phyloP scores from a whole-genome alignment of 179 eudicot species.

The Dionaea muscipula region DNA sequence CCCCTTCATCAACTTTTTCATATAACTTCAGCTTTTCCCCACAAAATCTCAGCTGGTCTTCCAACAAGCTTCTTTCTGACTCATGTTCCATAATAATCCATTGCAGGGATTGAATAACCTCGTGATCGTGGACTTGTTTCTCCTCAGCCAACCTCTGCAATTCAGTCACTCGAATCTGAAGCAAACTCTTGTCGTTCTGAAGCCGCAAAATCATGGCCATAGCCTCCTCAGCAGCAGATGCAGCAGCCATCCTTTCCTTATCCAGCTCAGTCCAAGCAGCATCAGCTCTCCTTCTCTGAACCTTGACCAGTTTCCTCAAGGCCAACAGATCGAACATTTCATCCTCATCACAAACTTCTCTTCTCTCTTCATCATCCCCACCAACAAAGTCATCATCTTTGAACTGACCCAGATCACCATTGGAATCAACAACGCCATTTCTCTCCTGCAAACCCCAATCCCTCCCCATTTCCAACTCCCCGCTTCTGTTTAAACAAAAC shows the following conservation, averaged over 20 bases:
- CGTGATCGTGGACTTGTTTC: slow-evolving; percentile 60
- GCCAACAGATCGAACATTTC: slow-evolving; percentile 31
- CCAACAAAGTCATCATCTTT: slow-evolving; percentile 8
- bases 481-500: slow-evolving; percentile 12
- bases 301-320: slow-evolving; percentile 49
- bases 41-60: slow-evolving; percentile 37
- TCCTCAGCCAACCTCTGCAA: slow-evolving; percentile 45
- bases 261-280: slow-evolving; percentile 44
- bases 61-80: slow-evolving; percentile 37
- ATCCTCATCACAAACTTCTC: slow-evolving; percentile 28
- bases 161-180: slow-evolving; percentile 45
- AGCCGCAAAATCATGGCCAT: slow-evolving; percentile 77
- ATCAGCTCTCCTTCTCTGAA: slow-evolving; percentile 29
- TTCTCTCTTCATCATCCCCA: slow-evolving; percentile 12
- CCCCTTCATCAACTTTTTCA: slow-evolving; percentile 34
- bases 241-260: slow-evolving; percentile 62
- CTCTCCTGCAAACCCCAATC: slow-evolving; percentile 11
- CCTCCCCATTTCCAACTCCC: slow-evolving; percentile 12
- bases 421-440: slow-evolving; percentile 13
- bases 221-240: slow-evolving; percentile 72
- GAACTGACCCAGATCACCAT: slow-evolving; percentile 10
- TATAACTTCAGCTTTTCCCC: slow-evolving; percentile 22
- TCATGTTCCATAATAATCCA: slow-evolving; percentile 48
- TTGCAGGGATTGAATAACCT: slow-evolving; percentile 54
- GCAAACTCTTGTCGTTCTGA: slow-evolving; percentile 57